Conservation (phyloP, 768 basidiomycete genomes). For the Auriculariales sp. region DNA sequence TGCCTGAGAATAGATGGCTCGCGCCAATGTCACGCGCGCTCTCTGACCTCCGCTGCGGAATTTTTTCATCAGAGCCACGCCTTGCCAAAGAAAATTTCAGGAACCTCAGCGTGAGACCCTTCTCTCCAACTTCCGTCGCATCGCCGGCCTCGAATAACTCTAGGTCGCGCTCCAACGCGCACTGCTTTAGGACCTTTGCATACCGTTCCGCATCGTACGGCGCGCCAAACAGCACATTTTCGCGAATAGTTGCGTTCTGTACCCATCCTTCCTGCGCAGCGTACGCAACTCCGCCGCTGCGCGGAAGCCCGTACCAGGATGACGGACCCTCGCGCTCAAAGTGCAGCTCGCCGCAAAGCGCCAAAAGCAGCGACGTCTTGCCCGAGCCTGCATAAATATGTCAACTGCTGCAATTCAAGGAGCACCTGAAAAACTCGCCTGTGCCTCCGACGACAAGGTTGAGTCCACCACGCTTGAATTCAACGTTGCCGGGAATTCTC, state of each 20-base stretch:
- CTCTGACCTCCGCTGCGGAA: constrained; percentile 39
- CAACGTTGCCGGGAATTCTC: constrained; percentile 1
- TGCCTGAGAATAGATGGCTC: constrained; percentile 44
- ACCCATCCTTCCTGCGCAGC: constrained; percentile 9
- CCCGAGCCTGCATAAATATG: no score
- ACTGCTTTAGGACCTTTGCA: constrained; percentile 23
- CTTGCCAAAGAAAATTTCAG: neutral
- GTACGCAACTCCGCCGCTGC: constrained; percentile 7
- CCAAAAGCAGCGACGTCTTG: constrained; percentile 20
- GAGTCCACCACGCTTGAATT: constrained; percentile 7
- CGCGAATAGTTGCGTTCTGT: constrained; percentile 13
- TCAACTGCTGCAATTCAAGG: no score
- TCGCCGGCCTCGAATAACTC: constrained; percentile 44
- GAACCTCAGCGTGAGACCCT: constrained; percentile 40
- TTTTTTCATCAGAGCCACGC: neutral
- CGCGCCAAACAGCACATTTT: constrained; percentile 33
- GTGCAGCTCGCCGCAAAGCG: constrained; percentile 18
- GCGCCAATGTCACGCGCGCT: constrained; percentile 40
- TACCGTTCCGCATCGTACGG: constrained; percentile 29
- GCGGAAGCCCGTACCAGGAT: constrained; percentile 4
- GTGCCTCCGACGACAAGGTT: constrained; percentile 20
- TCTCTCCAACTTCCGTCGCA: constrained; percentile 57
- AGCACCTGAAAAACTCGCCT: no score
- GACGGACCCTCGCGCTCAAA: constrained; percentile 11
- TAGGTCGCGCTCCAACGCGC: constrained; percentile 29